Conservation (phyloP, 371 early-diverging fungal genomes). For the Dichotomocladium elegans region DNA sequence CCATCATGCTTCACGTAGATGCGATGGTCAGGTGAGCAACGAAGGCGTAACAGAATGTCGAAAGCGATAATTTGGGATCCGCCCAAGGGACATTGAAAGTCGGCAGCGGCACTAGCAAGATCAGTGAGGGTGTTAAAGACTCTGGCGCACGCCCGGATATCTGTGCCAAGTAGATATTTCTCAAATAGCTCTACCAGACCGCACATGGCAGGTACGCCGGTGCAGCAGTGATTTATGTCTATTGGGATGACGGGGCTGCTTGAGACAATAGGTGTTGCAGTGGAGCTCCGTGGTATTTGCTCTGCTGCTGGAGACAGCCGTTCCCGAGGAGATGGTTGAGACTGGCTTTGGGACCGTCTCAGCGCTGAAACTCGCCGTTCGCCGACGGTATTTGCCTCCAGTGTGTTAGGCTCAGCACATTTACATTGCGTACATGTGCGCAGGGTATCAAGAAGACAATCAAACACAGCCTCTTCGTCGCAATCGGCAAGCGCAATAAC, state of each 20-base stretch:
- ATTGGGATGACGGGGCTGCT: slow-evolving; percentile 5
- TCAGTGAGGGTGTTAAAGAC: slow-evolving; percentile 46
- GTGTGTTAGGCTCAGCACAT: slow-evolving; percentile 15
- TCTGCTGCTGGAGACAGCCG: background rate
- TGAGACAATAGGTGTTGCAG: slow-evolving; percentile 4
- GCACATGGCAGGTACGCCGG: slow-evolving; percentile 27
- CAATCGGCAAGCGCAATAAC: slow-evolving; percentile 35
- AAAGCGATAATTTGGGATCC: slow-evolving; percentile 52
- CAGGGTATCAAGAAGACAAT: slow-evolving; percentile 36
- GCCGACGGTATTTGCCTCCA: too few species aligned
- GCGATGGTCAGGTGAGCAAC: slow-evolving; percentile 57
- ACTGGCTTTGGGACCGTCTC: slow-evolving; percentile 17
- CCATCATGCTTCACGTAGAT: slow-evolving; percentile 41
- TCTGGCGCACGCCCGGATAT: slow-evolving; percentile 24
- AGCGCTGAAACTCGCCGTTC: background rate
- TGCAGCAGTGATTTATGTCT: slow-evolving; percentile 9
- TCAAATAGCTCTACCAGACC: slow-evolving; percentile 38
- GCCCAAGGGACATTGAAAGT: slow-evolving; percentile 37
- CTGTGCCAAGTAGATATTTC: slow-evolving; percentile 4
- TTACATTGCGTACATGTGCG: slow-evolving; percentile 39
- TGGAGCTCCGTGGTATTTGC: slow-evolving; percentile 7
- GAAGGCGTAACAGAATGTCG: slow-evolving; percentile 50
- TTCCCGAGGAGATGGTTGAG: slow-evolving; percentile 3
- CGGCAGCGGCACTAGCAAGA: slow-evolving; percentile 38
- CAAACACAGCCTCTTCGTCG: slow-evolving; percentile 32